Base-by-base conservation (phyloP, 768 basidiomycete species). In the Suillus placidus region DNA sequence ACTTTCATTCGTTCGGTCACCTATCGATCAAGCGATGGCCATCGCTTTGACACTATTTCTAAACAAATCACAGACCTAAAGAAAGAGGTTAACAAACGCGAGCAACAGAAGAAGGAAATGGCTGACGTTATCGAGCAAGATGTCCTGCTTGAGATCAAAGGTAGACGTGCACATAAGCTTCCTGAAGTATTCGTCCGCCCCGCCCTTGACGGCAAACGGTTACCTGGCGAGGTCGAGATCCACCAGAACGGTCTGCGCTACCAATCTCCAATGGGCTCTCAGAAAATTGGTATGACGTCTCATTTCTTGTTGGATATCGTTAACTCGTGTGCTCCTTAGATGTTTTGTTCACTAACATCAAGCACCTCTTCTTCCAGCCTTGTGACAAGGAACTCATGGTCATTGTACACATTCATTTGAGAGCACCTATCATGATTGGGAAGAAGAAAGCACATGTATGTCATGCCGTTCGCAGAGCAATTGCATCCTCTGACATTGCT, bases 321-420 rank as follows among this genome's bases (percentile, higher is more conserved):
- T 66, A 45, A 26, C 23, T 23, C 47, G 12, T 30, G 51, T 32
- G 30, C 62, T 60, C 47, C 30, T 26, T 60, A 97, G 97, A 99
- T 75, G 84, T 99, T 14, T 82, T 98, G 12, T 99, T 98, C 81
- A 90, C 88, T 80, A 99, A 99, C 76, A 90, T 99, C 82, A 97
- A 97, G 77, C 97, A 99, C 78, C 83, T 99, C 12, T 97, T 99
- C 81, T 99, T 99, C 87, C 97, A 99, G 74, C 97, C 97, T 2
- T 98, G 97, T 72, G 97, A 99, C 69, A 89, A 94, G 69, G 97
- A 99, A 76, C 81, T 99, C 23, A 84, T 98, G 62, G 96, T 97
- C 63, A 90, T 99, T 67, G 88, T 97, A 38, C 97, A 99, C 75
- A 79, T 97, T 60, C 93, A 99, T 76, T 84, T 99, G 60, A 97